Conservation (phyloP, 192 early-diverging fungal species). For the Coemansia sp. region DNA sequence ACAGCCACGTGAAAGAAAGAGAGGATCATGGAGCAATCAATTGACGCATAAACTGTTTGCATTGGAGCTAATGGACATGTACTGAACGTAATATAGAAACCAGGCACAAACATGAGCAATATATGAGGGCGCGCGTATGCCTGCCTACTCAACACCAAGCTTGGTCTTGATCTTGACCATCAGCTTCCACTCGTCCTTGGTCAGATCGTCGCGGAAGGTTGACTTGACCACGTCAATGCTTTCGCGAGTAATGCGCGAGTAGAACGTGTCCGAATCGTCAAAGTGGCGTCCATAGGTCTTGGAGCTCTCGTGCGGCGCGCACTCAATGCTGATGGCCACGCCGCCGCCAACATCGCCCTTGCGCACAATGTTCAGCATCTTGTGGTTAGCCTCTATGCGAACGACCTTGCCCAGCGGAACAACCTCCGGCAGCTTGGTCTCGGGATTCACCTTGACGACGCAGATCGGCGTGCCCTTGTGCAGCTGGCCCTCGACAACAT, state of each 20-base stretch:
- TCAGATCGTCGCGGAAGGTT: conserved; percentile 86
- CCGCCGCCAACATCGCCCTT: conserved; percentile 78
- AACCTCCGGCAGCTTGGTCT: conserved; percentile 68
- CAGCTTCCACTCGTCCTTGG: conserved; percentile 82
- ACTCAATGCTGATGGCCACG: conserved; percentile 89
- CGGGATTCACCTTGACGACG: conserved; percentile 69
- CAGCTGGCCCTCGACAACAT: conserved; percentile 88
- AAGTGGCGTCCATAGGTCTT: conserved; percentile 94
- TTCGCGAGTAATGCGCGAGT: conserved; percentile 74
- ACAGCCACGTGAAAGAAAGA: too few relatives aligned
- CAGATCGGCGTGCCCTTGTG: conserved; percentile 88
- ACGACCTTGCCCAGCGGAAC: conserved; percentile 81
- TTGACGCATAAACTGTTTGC: too few relatives aligned
- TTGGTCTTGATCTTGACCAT: conserved; percentile 76
- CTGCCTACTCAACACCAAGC: conserved; percentile 44
- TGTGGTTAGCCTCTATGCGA: conserved; percentile 90
- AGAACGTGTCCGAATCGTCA: conserved; percentile 73
- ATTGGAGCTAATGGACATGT: too few relatives aligned
- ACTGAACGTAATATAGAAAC: too few relatives aligned
- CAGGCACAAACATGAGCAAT: too few relatives aligned
- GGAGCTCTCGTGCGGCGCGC: conserved; percentile 73
- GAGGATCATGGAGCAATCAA: too few relatives aligned
- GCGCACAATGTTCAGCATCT: conserved; percentile 73
- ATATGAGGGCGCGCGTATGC: too few relatives aligned
- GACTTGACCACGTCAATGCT: conserved; percentile 95